Evolutionary conservation across 805 yeast genomes (phyloP), one percentile per base, ranked within the genome.

Genomic region (Tetrapisispora fleetii): DNA sequence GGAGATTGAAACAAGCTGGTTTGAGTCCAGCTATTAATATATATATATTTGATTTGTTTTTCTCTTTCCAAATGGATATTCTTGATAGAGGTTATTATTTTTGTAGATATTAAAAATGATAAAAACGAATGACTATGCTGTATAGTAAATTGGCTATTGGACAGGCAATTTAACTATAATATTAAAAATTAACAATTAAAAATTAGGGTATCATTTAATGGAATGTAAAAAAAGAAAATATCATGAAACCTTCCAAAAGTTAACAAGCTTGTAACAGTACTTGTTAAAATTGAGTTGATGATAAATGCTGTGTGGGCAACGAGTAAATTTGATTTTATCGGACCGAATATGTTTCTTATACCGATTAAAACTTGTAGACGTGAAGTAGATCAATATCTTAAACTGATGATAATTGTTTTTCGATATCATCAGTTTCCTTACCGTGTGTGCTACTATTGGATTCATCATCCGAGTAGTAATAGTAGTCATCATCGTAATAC

Each of bases 151-250:
- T 38, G 28, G n/a, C 8, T 11, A 38, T 38, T 38, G n/a, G 21
- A 38, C 4, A 24, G 8, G 8, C 21, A 18, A 18, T 17, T 9
- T 17, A 4, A 36, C 24, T 19, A n/a, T 21, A 38, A 38, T 8
- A 19, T 18, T n/a, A 38, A 38, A 38, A 19, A 40, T 24, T 17
- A n/a, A 36, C 27, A 28, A 41, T 41, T 41, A 41, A 19, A 32
- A 16, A 41, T 41, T 41, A 41, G 44, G 44, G 44, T 41, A 41
- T 41, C 44, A 32, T 41, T n/a, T 30, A 30, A 41, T 22, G 18
- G 40, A 14, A 32, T 11, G 35, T 14, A 32, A 32, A 11, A 28
- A 28, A 32, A 13, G 13, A 13, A 14, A 32, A 13, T 6, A 32
- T 11, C 35, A 36, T 36, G 4, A 3, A 18, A 18, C 3, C 18